A percentile compares a stretch with the other conserved stretches of the same genome.
Evolutionary conservation across 169 alveolate genomes (phyloP).

Genomic region (Plasmodium relictum): DNA sequence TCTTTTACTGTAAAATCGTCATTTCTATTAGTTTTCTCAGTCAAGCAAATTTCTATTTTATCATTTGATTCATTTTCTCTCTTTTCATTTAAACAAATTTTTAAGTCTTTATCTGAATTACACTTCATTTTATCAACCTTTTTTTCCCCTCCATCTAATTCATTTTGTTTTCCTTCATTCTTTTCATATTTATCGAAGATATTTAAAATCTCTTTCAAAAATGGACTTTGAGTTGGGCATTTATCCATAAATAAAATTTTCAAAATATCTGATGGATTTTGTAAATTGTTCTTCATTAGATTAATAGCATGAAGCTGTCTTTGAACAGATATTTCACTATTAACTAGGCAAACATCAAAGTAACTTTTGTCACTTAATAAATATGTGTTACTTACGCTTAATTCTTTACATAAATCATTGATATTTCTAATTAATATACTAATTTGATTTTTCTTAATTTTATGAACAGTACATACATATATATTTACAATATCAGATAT

Average conservation of each 20-base stretch:
- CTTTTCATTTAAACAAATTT: not conserved
- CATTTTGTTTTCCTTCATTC: not conserved
- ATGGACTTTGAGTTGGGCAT: slow-evolving; percentile 24
- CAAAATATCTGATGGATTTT: slow-evolving; percentile 34
- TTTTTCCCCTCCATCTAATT: not conserved
- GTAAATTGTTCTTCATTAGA: slow-evolving; percentile 29
- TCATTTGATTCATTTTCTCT: not conserved
- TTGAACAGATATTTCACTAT: slow-evolving; percentile 41
- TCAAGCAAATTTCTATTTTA: not conserved
- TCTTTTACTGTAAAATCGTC: not conserved
- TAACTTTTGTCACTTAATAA: slow-evolving; percentile 26
- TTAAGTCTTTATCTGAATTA: too few species aligned
- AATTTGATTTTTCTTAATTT: slow-evolving; percentile 62
- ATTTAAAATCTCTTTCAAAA: slow-evolving; percentile 1
- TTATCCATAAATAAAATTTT: slow-evolving; percentile 30
- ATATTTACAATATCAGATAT: slow-evolving; percentile 20
- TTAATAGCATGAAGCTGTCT: slow-evolving; percentile 58
- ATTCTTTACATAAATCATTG: slow-evolving; percentile 42
- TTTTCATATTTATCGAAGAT: not conserved
- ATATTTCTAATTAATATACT: slow-evolving; percentile 15
- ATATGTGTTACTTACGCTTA: slow-evolving; percentile 19
- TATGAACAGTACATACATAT: slow-evolving; percentile 62
- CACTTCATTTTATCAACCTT: not conserved
- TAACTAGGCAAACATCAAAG: slow-evolving; percentile 54
- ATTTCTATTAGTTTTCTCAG: not conserved